These are phyloP conservation scores for Xylaria sp. DNA, from an alignment of 2,329 filamentous ascomycete species.

Conservation along the genomic window DNA sequence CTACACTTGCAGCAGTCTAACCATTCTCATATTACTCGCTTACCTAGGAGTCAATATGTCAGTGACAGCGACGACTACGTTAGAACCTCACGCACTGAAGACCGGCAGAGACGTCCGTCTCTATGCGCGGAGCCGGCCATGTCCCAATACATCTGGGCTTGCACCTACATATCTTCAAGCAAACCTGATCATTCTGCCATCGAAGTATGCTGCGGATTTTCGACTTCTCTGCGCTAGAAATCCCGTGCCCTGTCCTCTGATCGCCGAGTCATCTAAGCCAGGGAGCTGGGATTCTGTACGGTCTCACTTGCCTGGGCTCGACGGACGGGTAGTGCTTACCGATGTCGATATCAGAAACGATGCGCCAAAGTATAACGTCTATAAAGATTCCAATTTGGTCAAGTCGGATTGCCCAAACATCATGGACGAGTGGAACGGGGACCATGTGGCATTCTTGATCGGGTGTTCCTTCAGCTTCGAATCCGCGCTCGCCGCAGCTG, in stretches of 20 bases:
- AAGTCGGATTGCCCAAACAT: slow-evolving; percentile 57
- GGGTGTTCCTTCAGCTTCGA: slow-evolving; percentile 72
- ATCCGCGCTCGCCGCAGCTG: slow-evolving; percentile 61
- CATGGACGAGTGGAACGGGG: slow-evolving; percentile 62
- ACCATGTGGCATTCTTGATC: slow-evolving; percentile 73
- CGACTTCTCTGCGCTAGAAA: slow-evolving; percentile 68
- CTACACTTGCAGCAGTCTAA: neutral
- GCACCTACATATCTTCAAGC: slow-evolving; percentile 68
- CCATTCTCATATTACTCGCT: neutral
- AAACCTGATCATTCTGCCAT: slow-evolving; percentile 70
- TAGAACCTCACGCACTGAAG: slow-evolving; percentile 26
- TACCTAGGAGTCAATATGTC: slow-evolving; percentile 18
- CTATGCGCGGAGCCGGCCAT: slow-evolving; percentile 56
- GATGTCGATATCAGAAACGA: slow-evolving; percentile 68
- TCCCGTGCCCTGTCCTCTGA: slow-evolving; percentile 70
- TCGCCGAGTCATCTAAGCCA: slow-evolving; percentile 61
- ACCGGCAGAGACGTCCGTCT: slow-evolving; percentile 56
- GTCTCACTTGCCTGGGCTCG: slow-evolving; percentile 45
- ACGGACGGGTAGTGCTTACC: slow-evolving; percentile 39
- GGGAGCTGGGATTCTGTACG: slow-evolving; percentile 57
- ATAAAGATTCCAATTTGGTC: slow-evolving; percentile 58
- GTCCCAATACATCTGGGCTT: slow-evolving; percentile 63
- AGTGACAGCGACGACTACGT: slow-evolving; percentile 18
- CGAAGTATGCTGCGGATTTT: slow-evolving; percentile 67
- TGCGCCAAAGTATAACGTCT: slow-evolving; percentile 68